phyloP scores from a whole-genome alignment of 2,329 filamentous ascomycete species.

The Alternaria ethzedia region DNA sequence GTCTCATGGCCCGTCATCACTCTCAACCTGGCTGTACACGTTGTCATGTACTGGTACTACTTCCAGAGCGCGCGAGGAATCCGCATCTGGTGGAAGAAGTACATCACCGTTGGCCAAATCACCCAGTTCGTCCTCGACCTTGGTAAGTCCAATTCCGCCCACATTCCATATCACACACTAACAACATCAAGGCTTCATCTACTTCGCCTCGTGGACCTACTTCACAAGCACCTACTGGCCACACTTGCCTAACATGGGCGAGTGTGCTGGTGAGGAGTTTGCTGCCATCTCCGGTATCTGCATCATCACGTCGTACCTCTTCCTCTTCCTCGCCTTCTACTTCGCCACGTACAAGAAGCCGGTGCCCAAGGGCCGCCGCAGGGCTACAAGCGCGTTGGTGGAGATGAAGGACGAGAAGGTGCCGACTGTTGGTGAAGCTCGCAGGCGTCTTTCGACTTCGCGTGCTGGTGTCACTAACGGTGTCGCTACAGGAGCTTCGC shows the following conservation, averaged over 20 bases:
- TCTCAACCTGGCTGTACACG: constrained; percentile 91
- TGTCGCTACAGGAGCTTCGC: constrained; percentile 49
- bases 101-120: constrained; percentile 97
- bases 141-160: constrained; percentile 62
- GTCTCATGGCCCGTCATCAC: constrained; percentile 96
- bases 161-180: constrained; percentile 15
- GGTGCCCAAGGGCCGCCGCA: constrained; percentile 73
- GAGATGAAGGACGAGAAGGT: constrained; percentile 80
- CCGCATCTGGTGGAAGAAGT: constrained; percentile 99
- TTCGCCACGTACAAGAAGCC: constrained; percentile 93
- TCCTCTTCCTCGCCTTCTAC: constrained; percentile 99
- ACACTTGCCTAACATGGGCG: constrained; percentile 80
- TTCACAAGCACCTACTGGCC: constrained; percentile 91
- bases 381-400: constrained; percentile 82
- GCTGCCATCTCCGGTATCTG: constrained; percentile 90
- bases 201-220: constrained; percentile 99
- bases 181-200: constrained; percentile 78
- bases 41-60: constrained; percentile 99
- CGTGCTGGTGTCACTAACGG: constrained; percentile 50
- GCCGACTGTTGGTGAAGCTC: constrained; percentile 60
- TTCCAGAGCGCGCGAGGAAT: constrained; percentile 97
- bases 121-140: constrained; percentile 97
- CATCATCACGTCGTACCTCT: constrained; percentile 91
- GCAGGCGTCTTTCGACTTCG: constrained; percentile 56
- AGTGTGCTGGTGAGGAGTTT: constrained; percentile 95